These are phyloP conservation scores for Apium graveolens DNA, from an alignment of 129 eudicot genomes.

Conservation along the genomic window DNA sequence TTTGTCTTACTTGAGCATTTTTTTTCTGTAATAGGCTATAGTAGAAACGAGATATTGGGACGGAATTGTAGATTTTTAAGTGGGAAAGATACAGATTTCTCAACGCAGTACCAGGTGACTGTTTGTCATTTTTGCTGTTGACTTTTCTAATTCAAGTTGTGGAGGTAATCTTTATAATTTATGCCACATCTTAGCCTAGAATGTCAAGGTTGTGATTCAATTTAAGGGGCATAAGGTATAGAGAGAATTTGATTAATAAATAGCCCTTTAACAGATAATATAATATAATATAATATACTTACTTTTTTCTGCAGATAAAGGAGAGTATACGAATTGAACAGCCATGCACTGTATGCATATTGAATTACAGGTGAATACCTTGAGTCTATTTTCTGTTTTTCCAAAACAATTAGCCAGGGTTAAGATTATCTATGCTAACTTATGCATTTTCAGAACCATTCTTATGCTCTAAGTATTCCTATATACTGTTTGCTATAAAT, in stretches of 20 bases:
- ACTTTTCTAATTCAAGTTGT: not conserved
- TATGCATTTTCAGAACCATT: not conserved
- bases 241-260: not conserved
- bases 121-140: not conserved
- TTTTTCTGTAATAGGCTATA: constrained; percentile 42
- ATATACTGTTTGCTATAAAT: not conserved
- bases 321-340: constrained; percentile 44
- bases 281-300: not conserved
- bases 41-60: constrained; percentile 77
- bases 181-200: not conserved
- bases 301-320: constrained; percentile 45
- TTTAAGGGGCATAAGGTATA: not conserved
- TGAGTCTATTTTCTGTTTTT: not conserved
- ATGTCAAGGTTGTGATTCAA: not conserved
- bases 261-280: not conserved
- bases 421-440: not conserved
- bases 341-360: constrained; percentile 63
- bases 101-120: constrained; percentile 31
- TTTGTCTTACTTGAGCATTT: not conserved
- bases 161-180: not conserved
- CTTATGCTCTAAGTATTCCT: not conserved
- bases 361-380: constrained; percentile 72
- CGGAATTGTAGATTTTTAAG: constrained; percentile 64
- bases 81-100: constrained; percentile 59
- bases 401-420: not conserved